A percentile compares a stretch with the other conserved stretches of the same genome.
Evolutionary conservation across 441 rosid genomes (phyloP).

Genomic region (Populus hybrid): DNA sequence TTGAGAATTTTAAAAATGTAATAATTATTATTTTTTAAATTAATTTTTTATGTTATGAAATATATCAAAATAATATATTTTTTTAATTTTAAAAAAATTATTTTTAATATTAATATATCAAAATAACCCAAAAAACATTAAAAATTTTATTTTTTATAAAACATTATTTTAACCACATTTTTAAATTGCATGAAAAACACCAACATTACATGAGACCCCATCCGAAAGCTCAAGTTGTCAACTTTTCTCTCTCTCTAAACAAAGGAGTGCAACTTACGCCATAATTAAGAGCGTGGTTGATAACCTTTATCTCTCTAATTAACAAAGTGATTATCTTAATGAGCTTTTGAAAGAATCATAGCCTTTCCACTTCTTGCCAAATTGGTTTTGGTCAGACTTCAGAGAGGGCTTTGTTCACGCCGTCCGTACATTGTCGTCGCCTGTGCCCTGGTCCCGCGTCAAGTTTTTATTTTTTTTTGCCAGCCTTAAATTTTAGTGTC

Average conservation of each 20-base stretch:
- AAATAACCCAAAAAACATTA: no score
- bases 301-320: not conserved
- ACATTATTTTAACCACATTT: no score
- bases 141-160: no score
- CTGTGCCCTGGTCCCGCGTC: not conserved
- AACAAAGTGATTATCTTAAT: not conserved
- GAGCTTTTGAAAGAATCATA: not conserved
- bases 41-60: no score
- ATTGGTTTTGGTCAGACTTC: not conserved
- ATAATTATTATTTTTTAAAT: no score
- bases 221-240: not conserved
- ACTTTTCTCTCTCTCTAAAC: not conserved
- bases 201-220: no score
- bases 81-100: no score
- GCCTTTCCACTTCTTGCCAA: not conserved
- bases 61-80: no score
- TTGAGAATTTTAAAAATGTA: no score
- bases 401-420: constrained; percentile 22
- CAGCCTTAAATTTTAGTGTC: not conserved
- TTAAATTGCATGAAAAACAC: no score
- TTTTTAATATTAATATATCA: no score
- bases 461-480: not conserved
- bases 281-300: not conserved
- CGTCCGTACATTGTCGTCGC: constrained; percentile 20
- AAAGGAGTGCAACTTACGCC: not conserved